A percentile compares a stretch with the other conserved stretches of the same genome.
Evolutionary conservation across 768 basidiomycete species (phyloP).

Genomic region (Boletus eberwhitei): DNA sequence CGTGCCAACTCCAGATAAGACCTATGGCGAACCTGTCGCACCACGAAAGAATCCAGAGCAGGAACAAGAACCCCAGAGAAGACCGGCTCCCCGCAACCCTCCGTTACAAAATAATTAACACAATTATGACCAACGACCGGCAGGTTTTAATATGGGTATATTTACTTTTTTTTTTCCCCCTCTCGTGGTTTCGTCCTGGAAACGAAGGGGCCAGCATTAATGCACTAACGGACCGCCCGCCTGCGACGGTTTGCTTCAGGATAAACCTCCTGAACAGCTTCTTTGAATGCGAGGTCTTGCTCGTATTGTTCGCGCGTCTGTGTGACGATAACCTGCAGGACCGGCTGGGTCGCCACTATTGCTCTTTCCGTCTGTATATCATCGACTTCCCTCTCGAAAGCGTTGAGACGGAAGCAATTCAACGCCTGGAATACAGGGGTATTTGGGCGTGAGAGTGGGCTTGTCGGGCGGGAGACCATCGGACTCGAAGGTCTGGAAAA

Average conservation of each 20-base stretch:
- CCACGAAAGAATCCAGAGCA: background rate
- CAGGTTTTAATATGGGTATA: background rate
- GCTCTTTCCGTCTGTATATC: slow-evolving; percentile 23
- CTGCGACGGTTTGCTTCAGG: slow-evolving; percentile 25
- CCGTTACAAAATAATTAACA: slow-evolving; percentile 22
- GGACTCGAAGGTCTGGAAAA: slow-evolving; percentile 34
- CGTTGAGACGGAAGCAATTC: slow-evolving; percentile 34
- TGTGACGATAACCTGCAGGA: slow-evolving; percentile 33
- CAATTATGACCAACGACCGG: slow-evolving; percentile 11
- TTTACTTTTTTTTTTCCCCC: slow-evolving; percentile 15
- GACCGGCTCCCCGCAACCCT: slow-evolving; percentile 16
- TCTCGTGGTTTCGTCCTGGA: background rate
- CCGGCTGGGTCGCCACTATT: slow-evolving; percentile 13
- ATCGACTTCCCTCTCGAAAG: slow-evolving; percentile 33
- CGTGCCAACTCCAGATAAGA: background rate
- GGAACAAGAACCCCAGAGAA: slow-evolving; percentile 6
- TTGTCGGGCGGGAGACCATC: slow-evolving; percentile 26
- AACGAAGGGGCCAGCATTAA: too few species aligned
- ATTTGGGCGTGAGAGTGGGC: slow-evolving; percentile 21
- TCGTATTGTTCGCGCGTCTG: slow-evolving; percentile 34
- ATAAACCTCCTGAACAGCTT: slow-evolving; percentile 25
- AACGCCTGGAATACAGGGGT: slow-evolving; percentile 25
- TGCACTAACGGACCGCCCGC: slow-evolving; percentile 6
- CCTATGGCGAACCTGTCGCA: background rate
- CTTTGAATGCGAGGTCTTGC: slow-evolving; percentile 32